A percentile compares a stretch with the other conserved stretches of the same genome.
phyloP scores from a whole-genome alignment of 495 filamentous ascomycete genomes.

The Lasiosphaeria hispida region DNA sequence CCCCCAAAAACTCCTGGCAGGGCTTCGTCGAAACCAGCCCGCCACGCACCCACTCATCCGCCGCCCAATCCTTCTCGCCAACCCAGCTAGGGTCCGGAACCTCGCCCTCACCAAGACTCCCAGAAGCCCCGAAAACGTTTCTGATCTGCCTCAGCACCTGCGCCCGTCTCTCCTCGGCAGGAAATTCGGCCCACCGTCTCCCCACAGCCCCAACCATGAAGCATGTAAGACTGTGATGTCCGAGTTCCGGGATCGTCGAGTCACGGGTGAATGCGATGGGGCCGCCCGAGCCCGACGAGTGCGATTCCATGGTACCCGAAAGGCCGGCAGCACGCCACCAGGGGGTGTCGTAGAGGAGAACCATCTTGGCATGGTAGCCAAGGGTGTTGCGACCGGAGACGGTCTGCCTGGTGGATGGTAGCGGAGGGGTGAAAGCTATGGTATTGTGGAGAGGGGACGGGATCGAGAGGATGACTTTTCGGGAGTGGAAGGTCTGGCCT shows the following conservation, averaged over 20 bases:
- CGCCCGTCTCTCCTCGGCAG: background rate
- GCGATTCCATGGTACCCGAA: constrained; percentile 36
- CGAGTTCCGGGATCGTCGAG: constrained; percentile 32
- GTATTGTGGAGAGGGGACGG: constrained; percentile 33
- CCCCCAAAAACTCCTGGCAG: constrained; percentile 14
- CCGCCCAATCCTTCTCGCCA: background rate
- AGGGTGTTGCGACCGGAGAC: constrained; percentile 23
- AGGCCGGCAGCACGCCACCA: constrained; percentile 38
- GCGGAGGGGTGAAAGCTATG: constrained; percentile 33
- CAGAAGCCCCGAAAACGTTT: background rate
- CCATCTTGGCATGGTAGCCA: constrained; percentile 41
- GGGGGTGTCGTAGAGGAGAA: constrained; percentile 35
- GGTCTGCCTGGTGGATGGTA: background rate
- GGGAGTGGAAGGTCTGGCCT: constrained; percentile 24
- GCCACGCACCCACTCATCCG: background rate
- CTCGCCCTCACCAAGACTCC: background rate
- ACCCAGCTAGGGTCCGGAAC: background rate
- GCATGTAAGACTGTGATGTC: constrained; percentile 41
- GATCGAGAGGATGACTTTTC: constrained; percentile 38
- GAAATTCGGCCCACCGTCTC: background rate
- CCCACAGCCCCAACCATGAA: constrained; percentile 31
- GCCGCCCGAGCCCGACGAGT: constrained; percentile 21
- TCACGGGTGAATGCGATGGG: constrained; percentile 43
- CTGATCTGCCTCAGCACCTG: constrained; percentile 11
- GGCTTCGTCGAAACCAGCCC: background rate